Evolutionary conservation across 345 rosid species (phyloP).

Genomic region (Salix brachista): DNA sequence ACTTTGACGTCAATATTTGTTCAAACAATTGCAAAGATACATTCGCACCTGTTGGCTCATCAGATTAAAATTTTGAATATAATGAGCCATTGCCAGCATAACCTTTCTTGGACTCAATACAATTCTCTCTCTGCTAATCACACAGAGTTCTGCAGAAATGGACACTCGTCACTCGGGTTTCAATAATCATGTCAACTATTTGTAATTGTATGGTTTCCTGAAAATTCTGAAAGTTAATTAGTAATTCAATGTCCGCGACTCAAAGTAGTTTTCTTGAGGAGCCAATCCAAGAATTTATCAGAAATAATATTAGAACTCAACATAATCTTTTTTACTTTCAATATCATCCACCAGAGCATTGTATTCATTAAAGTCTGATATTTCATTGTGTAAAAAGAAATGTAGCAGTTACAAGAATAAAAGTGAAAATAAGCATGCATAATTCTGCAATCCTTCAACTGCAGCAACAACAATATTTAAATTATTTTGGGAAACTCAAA

Average conservation of each 20-base stretch:
- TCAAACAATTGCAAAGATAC: slow-evolving; percentile 2
- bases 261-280: too few relatives aligned
- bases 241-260: not conserved
- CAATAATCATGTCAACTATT: not conserved
- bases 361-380: too few relatives aligned
- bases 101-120: slow-evolving; percentile 60
- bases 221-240: not conserved
- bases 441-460: not conserved
- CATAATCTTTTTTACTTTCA: too few relatives aligned
- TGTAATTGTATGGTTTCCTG: not conserved
- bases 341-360: not conserved
- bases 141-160: slow-evolving; percentile 43
- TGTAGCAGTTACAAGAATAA: not conserved
- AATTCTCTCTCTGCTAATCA: slow-evolving; percentile 31
- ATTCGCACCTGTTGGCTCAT: slow-evolving; percentile 70
- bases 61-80: slow-evolving; percentile 58
- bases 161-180: not conserved
- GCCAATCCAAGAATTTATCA: too few relatives aligned
- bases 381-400: not conserved
- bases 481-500: not conserved
- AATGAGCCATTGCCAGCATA: slow-evolving; percentile 62
- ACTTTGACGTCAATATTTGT: not conserved
- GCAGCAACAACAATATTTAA: too few relatives aligned
- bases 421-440: not conserved
- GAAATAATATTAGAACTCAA: too few relatives aligned